Evolutionary conservation across 306 rosid genomes (phyloP).

Genomic region (Geum urbanum): DNA sequence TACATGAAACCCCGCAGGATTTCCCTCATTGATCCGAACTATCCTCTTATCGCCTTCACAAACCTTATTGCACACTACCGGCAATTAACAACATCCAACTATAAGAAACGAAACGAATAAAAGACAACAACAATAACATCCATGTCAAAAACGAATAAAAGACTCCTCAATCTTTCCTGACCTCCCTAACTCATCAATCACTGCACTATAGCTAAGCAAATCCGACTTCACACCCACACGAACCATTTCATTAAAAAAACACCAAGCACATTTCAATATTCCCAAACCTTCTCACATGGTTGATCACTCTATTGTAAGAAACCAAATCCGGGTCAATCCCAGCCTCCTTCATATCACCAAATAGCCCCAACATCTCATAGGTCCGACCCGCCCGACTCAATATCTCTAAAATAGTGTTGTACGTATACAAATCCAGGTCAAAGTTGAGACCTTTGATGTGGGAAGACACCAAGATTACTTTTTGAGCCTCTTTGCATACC

Average conservation of each 20-base stretch:
- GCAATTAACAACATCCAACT: slow-evolving; percentile 21
- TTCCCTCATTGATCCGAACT: slow-evolving; percentile 91
- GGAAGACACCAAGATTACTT: slow-evolving; percentile 56
- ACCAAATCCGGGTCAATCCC: slow-evolving; percentile 51
- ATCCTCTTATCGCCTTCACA: slow-evolving; percentile 94
- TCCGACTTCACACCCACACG: slow-evolving; percentile 51
- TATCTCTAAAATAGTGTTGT: slow-evolving; percentile 64
- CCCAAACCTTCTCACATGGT: slow-evolving; percentile 64
- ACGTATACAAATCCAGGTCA: slow-evolving; percentile 53
- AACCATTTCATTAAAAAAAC: slow-evolving; percentile 66
- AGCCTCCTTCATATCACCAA: slow-evolving; percentile 49
- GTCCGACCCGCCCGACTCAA: slow-evolving; percentile 56
- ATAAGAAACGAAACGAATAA: too few species aligned
- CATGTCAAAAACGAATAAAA: slow-evolving; percentile 14
- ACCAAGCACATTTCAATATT: slow-evolving; percentile 47
- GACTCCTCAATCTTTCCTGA: slow-evolving; percentile 67
- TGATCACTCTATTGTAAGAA: slow-evolving; percentile 68
- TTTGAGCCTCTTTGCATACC: slow-evolving; percentile 61
- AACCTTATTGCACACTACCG: slow-evolving; percentile 89
- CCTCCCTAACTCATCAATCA: slow-evolving; percentile 58
- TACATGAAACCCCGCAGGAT: slow-evolving; percentile 72
- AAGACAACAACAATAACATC: neutral
- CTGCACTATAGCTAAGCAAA: slow-evolving; percentile 70
- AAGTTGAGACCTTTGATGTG: slow-evolving; percentile 37
- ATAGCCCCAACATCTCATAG: slow-evolving; percentile 51